A percentile compares a stretch with the other conserved stretches of the same genome.
Evolutionary conservation across 495 filamentous ascomycete genomes (phyloP).

Genomic region (Aspergillus asperescens): DNA sequence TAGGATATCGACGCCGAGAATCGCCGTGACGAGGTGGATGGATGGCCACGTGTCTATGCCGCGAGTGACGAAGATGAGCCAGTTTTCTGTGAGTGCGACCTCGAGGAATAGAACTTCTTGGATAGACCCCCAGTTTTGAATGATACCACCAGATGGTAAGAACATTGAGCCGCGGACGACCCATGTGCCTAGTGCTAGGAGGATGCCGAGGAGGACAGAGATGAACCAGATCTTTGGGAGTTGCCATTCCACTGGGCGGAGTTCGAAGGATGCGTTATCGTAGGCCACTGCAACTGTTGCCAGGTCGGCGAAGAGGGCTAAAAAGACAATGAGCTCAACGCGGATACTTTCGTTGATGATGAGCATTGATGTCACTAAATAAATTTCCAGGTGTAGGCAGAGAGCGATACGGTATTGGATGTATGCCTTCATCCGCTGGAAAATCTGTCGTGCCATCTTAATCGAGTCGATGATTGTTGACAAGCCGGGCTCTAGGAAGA

Average conservation of each 20-base stretch:
- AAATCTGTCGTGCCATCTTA: constrained; percentile 70
- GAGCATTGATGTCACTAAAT: constrained; percentile 66
- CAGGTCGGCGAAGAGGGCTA: constrained; percentile 68
- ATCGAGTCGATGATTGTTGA: constrained; percentile 70
- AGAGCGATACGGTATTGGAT: constrained; percentile 75
- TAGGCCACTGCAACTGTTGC: constrained; percentile 71
- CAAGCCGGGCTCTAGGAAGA: constrained; percentile 69
- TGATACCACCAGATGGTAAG: constrained; percentile 60
- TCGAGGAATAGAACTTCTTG: constrained; percentile 69
- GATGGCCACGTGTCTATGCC: constrained; percentile 62
- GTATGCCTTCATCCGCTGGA: constrained; percentile 76
- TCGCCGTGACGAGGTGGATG: constrained; percentile 60
- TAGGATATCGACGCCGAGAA: constrained; percentile 60
- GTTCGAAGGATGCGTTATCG: constrained; percentile 65
- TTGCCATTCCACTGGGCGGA: constrained; percentile 69
- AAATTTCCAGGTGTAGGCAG: constrained; percentile 68
- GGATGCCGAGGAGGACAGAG: constrained; percentile 55
- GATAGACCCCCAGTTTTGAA: constrained; percentile 63
- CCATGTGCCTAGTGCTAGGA: constrained; percentile 66
- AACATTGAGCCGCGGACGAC: constrained; percentile 61
- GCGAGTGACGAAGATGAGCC: constrained; percentile 72
- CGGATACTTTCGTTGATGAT: constrained; percentile 67
- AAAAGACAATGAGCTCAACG: constrained; percentile 63
- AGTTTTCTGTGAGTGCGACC: constrained; percentile 68
- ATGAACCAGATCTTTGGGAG: constrained; percentile 75